phyloP scores from a whole-genome alignment of 2,329 filamentous ascomycete genomes.

The Aspergillus sp. region DNA sequence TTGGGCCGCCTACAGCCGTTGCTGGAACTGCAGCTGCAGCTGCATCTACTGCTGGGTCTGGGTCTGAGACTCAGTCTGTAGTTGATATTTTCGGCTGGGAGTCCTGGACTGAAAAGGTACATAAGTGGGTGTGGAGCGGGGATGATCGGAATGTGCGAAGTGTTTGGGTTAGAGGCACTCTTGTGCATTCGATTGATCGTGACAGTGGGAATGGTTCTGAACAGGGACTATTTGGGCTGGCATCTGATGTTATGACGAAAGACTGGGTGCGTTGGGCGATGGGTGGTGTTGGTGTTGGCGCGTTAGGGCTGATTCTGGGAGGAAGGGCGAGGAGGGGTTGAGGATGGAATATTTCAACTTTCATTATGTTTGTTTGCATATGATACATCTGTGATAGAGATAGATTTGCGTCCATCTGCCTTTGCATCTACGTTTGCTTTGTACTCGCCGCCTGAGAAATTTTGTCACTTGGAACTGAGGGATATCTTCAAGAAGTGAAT shows the following conservation, averaged over 20 bases:
- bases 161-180: conserved; percentile 83
- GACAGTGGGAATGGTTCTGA: not conserved
- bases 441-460: too few relatives aligned
- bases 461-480: too few relatives aligned
- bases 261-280: not conserved
- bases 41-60: not conserved
- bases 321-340: not conserved
- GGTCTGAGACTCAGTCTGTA: conserved; percentile 35
- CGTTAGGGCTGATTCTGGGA: conserved; percentile 1
- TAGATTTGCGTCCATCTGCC: not conserved
- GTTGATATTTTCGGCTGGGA: conserved; percentile 93
- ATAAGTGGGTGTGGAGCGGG: conserved; percentile 93
- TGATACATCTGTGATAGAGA: too few relatives aligned
- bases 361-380: too few relatives aligned
- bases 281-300: conserved; percentile 6
- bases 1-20: conserved; percentile 39
- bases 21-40: too few relatives aligned
- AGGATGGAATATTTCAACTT: not conserved
- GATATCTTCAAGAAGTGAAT: not conserved
- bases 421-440: not conserved
- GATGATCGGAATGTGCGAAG: conserved; percentile 86
- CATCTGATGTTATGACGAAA: too few relatives aligned
- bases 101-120: conserved; percentile 78
- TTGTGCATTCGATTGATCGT: conserved; percentile 61
- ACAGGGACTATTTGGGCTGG: not conserved